Base-by-base conservation (phyloP, 2,329 filamentous ascomycete genomes). In the Tricladium varicosporioides region DNA sequence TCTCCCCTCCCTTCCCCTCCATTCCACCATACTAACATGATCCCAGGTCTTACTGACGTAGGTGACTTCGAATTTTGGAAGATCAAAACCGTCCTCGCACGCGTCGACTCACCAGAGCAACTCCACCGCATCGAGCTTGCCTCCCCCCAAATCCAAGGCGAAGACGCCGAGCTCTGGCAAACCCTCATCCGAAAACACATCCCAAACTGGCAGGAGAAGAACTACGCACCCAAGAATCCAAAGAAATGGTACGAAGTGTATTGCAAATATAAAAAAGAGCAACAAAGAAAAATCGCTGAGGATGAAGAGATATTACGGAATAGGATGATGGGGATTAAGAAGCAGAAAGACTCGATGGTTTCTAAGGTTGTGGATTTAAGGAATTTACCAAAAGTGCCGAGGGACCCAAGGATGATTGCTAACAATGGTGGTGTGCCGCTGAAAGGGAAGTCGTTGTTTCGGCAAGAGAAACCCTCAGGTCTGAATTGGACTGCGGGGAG, bases 231-330 rank as follows among this genome's bases (percentile, higher is more conserved):
- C 0, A 79, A 80, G 54, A 80, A 90, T 60, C 83, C 87, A 0
- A 77, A 77, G 36, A 85, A 84, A 58, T 97, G 92, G 92, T 84
- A 87, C 69, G 84, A 87, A 54, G 79, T 95, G 13, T 97, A 95
- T 74, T 76, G 80, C 62, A 84, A 85, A 61, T 86, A 92, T 68
- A 80, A 83, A 62, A 77, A 76, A 44, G 77, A 86, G 60, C 80
- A 85, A 40, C 76, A 82, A 33, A 74, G 78, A 51, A 78, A 82
- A 52, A 78, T 87, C 7, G 76, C 78, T 4, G 76, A 77, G 18
- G 85, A 87, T 62, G 80, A 83, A 57, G 79, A 78, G 58, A 77
- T 76, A 53, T 75, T 91, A 5, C 53, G 63, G 55, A 81, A 77
- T 65, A 77, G 76, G 48, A 80, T 81, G 44, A 74, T 88, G 47